Conservation (phyloP, 2,329 filamentous ascomycete species). For the Alternaria conjuncta region DNA sequence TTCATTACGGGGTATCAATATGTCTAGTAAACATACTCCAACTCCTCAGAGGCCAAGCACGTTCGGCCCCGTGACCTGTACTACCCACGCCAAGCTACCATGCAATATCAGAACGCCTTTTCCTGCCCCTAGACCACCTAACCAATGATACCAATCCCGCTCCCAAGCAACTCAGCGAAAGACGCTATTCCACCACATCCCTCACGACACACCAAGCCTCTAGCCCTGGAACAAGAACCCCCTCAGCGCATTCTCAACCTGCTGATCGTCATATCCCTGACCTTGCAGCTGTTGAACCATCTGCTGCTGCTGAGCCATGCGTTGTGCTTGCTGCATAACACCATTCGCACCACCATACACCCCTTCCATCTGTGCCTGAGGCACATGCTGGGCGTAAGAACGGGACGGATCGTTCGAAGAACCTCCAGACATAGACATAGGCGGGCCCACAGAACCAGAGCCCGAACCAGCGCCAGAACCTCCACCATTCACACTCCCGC, state of each 20-base stretch:
- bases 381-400: neutral
- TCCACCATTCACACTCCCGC: neutral
- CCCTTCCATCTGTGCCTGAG: neutral
- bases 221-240: slow-evolving; percentile 35
- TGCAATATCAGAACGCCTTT: neutral
- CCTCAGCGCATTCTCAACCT: slow-evolving; percentile 35
- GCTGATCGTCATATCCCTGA: slow-evolving; percentile 27
- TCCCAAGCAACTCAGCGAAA: neutral
- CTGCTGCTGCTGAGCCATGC: slow-evolving; percentile 10
- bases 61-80: neutral
- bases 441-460: neutral
- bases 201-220: neutral
- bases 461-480: neutral
- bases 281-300: slow-evolving; percentile 16
- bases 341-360: slow-evolving; percentile 12
- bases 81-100: neutral
- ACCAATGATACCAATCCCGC: no score
- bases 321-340: neutral
- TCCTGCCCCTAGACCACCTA: no score
- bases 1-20: neutral
- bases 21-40: neutral
- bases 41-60: neutral
- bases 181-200: neutral
- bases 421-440: neutral
- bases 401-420: neutral